These are phyloP conservation scores for Colletotrichum eleusines DNA, from an alignment of 2,329 filamentous ascomycete genomes.

Conservation along the genomic window DNA sequence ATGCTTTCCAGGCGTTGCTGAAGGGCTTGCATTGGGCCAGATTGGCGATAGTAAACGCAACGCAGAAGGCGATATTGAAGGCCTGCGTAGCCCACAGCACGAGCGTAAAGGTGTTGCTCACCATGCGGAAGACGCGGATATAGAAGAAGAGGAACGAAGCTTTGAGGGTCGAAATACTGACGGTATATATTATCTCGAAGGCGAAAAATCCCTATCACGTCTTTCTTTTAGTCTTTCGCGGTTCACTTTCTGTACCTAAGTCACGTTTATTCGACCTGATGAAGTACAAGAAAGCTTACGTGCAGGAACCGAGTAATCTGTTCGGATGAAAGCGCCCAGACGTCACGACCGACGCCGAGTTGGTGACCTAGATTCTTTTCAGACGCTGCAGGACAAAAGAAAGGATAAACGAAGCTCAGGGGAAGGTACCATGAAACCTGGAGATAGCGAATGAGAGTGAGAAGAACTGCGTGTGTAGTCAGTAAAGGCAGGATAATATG, in stretches of 20 bases:
- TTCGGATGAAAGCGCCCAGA: conserved; percentile 18
- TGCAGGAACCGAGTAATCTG: conserved; percentile 20
- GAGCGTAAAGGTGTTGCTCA: conserved; percentile 43
- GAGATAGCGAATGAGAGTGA: conserved; percentile 27
- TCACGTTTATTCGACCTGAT: fast-evolving
- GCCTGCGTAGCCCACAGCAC: conserved; percentile 43
- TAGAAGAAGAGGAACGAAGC: conserved; percentile 54
- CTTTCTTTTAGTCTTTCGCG: background rate
- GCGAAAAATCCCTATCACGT: conserved; percentile 17
- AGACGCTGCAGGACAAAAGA: background rate
- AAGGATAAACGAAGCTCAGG: background rate
- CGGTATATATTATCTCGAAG: conserved; percentile 29
- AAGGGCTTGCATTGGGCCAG: conserved; percentile 58
- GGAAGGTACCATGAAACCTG: conserved; percentile 16
- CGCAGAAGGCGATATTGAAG: conserved; percentile 25
- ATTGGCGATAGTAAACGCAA: conserved; percentile 51
- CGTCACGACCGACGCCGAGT: conserved; percentile 25
- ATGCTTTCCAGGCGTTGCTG: conserved; percentile 56
- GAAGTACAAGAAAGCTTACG: background rate
- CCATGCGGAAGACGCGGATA: conserved; percentile 52
- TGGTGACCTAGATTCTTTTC: conserved; percentile 9
- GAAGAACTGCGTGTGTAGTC: background rate
- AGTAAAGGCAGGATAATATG: background rate
- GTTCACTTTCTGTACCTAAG: background rate
- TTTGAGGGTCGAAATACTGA: conserved; percentile 55